Base-by-base conservation (phyloP, 768 basidiomycete species). In the Lepiota venenata region DNA sequence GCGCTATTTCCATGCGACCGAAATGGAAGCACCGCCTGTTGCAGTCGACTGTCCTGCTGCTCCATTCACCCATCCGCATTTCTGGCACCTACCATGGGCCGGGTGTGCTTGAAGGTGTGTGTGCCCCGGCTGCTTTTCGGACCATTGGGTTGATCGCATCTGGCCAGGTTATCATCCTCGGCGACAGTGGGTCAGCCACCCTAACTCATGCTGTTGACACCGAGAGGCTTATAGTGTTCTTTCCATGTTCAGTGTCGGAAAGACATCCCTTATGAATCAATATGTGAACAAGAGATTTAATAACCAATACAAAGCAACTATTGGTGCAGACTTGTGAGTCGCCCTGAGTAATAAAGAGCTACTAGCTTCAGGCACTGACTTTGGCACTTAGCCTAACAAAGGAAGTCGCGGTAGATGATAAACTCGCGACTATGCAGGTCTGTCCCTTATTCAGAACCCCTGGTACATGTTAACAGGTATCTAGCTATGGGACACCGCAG, bases 221-320 rank as follows among this genome's bases (percentile, higher is more conserved):
- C 41, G 1, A 10, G n/a, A 58, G 25, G 46, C 58, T 66, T 51
- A 63, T 53, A 8, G 59, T 53, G 40, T 16, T 40, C 37, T 25
- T 25, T 43, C 51, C 18, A 15, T 37, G 15, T 4, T n/a, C 64
- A 95, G 95, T 54, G 96, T 98, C 70, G 97, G 95, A 39, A 98
- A 98, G 88, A 98, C 97, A 40, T 98, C 96, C 32, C 88, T 99
- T 64, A 99, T 99, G 97, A 98, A 98, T 78, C 97, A 99, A 75
- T 98, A 97, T 76, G 97, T 99, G 61, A 98, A 98, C 84, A 98
- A 98, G 74, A 88, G 96, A 58, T 99, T 98, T 73, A 93, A 90
- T 69, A 97, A 93, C 75, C 96, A 98, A 75, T 99, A 99, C 83
- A 98, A 98, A 76, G 97, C 97, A n/a, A 98, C 97, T 60, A 96